Evolutionary conservation across 345 rosid genomes (phyloP), one percentile per base, ranked within the genome.

Genomic region (Murraya paniculata): DNA sequence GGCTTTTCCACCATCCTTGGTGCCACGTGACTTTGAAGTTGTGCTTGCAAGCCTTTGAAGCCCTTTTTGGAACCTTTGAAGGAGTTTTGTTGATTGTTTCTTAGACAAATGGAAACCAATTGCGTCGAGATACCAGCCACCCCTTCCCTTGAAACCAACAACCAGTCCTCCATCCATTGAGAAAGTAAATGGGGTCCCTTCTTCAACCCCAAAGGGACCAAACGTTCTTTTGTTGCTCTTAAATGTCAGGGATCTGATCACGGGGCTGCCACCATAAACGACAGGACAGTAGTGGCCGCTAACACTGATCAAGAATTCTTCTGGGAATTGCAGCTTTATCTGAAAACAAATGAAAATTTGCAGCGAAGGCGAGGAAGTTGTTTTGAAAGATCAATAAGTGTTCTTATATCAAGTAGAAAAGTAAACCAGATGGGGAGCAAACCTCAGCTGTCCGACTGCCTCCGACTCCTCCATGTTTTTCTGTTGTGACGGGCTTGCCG

Each of bases 111-210:
- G 85, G 74, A 94, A 89, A 8, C 93, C 93, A 48, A 95, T 81
- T 16, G 93, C 81, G 76, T 95, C 95, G 30, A 93, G 81, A 81
- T 87, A 90, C 98, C 97, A 91, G 58, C 92, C 95, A 33, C 91
- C 77, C 70, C 95, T 87, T 31, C 92, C 95, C 66, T 82, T 87
- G 45, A 95, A 83, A 18, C 94, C 97, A 6, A 90, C 91, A 33
- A 94, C 81, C 11, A 81, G 82, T 8, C 86, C 88, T 76, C 93
- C 91, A 11, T 89, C 89, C 59, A 85, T 77, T 1, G 88, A 77
- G 79, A 91, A 87, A 56, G 84, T 81, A 68, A 93, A 94, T 14
- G 97, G 95, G 4, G 91, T 90, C 53, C 98, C 94, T 71, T 84
- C 89, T 80, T 95, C 94, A 38, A 88, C 74, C 25, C 98, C 95